A percentile compares a stretch with the other conserved stretches of the same genome.
These are phyloP conservation scores for Micractinium conductrix DNA, from an alignment of 139 green algal species.

Conservation along the genomic window DNA sequence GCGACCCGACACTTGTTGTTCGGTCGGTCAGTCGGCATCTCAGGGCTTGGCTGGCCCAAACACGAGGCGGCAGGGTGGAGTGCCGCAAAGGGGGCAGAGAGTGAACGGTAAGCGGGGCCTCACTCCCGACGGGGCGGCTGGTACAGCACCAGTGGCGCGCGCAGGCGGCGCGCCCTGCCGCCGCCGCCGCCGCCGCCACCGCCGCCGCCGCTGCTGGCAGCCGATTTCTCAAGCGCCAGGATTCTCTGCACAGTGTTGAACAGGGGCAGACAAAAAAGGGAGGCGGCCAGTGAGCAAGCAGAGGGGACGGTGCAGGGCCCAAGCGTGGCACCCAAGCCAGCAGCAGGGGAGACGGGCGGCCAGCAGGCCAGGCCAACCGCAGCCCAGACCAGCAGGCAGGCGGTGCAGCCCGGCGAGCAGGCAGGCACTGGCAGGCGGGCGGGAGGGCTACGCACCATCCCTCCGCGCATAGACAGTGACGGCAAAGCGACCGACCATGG, in stretches of 20 bases:
- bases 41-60: not conserved
- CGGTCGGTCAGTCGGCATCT: too few relatives aligned
- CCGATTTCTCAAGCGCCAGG: not conserved
- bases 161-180: not conserved
- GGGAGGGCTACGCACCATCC: not conserved
- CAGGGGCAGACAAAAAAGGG: too few relatives aligned
- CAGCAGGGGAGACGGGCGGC: too few relatives aligned
- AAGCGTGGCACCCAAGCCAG: too few relatives aligned
- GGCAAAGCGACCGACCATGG: too few relatives aligned
- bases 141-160: not conserved
- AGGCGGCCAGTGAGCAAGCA: too few relatives aligned
- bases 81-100: not conserved
- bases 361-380: too few relatives aligned
- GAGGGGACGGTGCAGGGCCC: too few relatives aligned
- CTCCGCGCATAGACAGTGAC: too few relatives aligned
- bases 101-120: not conserved
- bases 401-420: not conserved
- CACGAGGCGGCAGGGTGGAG: not conserved
- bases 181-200: not conserved
- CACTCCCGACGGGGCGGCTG: constrained; percentile 4
- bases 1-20: too few relatives aligned
- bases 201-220: not conserved
- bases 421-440: too few relatives aligned
- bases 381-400: not conserved
- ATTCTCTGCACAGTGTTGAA: not conserved